Evolutionary conservation across 805 yeast species (phyloP), one percentile per base, ranked within the genome.

Genomic region (Kuraishia piskuri): DNA sequence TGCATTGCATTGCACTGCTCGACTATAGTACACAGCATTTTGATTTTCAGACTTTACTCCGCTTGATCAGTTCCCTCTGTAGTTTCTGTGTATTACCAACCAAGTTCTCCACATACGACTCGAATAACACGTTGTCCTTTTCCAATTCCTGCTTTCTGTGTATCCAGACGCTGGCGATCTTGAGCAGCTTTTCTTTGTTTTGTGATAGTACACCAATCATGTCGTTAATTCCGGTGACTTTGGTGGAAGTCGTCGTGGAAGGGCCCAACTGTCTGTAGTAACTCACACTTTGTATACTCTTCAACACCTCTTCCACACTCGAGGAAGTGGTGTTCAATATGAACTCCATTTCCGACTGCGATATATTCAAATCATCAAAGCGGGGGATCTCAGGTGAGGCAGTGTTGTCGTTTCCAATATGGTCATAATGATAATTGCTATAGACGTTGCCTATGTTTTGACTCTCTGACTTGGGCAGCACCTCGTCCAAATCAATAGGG

Each of bases 31-130:
- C 17, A 10, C 14, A n/a, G n/a, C 45, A 8, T 44, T 44, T 7
- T 50, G 9, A n/a, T 23, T 23, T 45, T 21, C 21, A 22, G 17
- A 17, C 52, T n/a, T 31, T 40, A 17, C 9, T 20, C 26, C 17
- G 45, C 12, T 22, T 25, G 22, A 19, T 22, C 14, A 50, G 31
- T 22, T 55, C 54, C 51, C 92, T 74, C 59, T 87, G 78, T 51
- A 86, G 61, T 60, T 88, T 80, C 66, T 94, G 97, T 6, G 96
- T 87, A 64, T 91, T 90, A 7, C 96, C 97, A 17, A 91, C 88
- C 59, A 91, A 71, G 61, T 89, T 90, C 63, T 90, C 96, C 46
- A 94, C 90, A 59, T 94, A 96, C 2, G 85, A 77, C 60, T 92
- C 96, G 63, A 85, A 90, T 17, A 91, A 80, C 36, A 78, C 79